Evolutionary conservation across 129 eudicot species (phyloP).

Genomic region (Helianthus tuberosus): DNA sequence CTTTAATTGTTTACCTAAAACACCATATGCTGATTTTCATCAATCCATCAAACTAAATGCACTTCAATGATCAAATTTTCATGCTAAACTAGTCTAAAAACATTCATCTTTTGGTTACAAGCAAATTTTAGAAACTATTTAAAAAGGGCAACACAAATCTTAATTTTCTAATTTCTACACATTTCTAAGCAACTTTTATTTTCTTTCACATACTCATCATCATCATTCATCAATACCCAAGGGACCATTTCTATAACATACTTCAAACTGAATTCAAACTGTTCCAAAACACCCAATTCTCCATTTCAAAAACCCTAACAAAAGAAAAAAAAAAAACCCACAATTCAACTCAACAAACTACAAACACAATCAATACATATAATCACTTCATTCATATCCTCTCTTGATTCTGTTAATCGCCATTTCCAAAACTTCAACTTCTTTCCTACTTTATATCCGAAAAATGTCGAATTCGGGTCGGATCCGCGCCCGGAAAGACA

Average conservation of each 20-base stretch:
- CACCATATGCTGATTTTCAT: too few species aligned
- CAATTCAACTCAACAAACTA: neutral
- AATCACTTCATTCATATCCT: neutral
- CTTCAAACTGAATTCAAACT: neutral
- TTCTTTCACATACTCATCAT: neutral
- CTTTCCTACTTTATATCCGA: neutral
- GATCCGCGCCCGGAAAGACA: conserved; percentile 25
- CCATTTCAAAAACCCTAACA: conserved; percentile 37
- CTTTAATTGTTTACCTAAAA: too few species aligned
- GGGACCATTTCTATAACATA: conserved; percentile 8
- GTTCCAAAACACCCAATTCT: conserved; percentile 4
- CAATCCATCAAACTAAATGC: too few species aligned
- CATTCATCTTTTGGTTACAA: too few species aligned
- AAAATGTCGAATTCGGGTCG: conserved; percentile 33
- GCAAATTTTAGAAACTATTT: too few species aligned
- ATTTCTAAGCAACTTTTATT: too few species aligned
- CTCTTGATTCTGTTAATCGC: neutral
- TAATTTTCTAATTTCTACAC: too few species aligned
- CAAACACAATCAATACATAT: neutral
- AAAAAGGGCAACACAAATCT: too few species aligned
- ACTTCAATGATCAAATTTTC: too few species aligned
- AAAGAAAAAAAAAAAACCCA: neutral
- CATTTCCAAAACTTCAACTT: conserved; percentile 4
- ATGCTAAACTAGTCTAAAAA: too few species aligned
- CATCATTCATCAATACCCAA: neutral